These are phyloP conservation scores for Detonula confervacea DNA, from an alignment of 352 stramenopile genomes.

Conservation along the genomic window DNA sequence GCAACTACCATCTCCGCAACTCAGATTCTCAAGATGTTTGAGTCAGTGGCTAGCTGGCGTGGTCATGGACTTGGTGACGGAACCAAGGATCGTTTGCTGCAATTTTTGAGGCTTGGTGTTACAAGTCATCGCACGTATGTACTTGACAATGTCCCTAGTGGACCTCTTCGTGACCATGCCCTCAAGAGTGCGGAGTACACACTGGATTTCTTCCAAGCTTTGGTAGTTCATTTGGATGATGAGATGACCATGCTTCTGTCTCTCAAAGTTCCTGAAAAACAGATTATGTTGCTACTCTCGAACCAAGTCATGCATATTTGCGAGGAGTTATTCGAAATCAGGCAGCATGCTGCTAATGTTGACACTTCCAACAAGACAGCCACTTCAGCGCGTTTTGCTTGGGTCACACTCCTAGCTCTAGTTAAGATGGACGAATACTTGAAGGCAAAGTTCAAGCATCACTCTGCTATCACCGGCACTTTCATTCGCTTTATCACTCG, in stretches of 20 bases:
- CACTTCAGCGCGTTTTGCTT: background rate
- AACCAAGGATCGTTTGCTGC: background rate
- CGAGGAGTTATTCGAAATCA: background rate
- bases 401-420: background rate
- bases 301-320: slow-evolving; percentile 1
- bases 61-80: background rate
- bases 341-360: background rate
- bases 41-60: background rate
- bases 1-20: background rate
- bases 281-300: background rate
- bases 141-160: background rate
- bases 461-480: background rate
- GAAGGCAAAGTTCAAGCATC: background rate
- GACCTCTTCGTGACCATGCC: background rate
- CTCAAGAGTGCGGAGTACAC: background rate
- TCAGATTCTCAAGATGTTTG: slow-evolving; percentile 1
- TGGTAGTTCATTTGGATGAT: slow-evolving; percentile 3
- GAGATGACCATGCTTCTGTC: background rate
- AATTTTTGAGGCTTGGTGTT: background rate
- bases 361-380: background rate
- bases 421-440: background rate
- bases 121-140: background rate
- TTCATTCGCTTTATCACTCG: slow-evolving; percentile 8
- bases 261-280: background rate
- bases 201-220: background rate